A percentile compares a stretch with the other conserved stretches of the same genome.
Evolutionary conservation across 306 rosid genomes (phyloP).

Genomic region (Citrullus mucosospermus): DNA sequence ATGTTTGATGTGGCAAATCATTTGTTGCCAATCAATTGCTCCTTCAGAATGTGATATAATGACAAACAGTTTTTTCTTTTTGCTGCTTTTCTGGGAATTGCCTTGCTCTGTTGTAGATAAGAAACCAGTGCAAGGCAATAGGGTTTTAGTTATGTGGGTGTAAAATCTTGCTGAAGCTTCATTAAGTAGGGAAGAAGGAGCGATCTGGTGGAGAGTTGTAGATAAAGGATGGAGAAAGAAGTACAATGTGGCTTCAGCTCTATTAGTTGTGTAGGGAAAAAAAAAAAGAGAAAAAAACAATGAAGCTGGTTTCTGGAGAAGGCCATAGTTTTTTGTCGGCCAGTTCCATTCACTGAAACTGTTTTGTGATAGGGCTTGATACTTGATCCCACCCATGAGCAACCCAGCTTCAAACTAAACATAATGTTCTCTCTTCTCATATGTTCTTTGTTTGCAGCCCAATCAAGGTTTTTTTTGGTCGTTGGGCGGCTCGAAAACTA

Average conservation of each 20-base stretch:
- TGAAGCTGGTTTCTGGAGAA: conserved; percentile 3
- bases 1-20: not conserved
- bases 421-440: conserved; percentile 1
- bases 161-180: conserved; percentile 4
- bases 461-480: conserved; percentile 26
- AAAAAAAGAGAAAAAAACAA: not conserved
- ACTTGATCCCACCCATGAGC: not conserved
- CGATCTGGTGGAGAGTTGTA: conserved; percentile 1
- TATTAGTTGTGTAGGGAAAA: not conserved
- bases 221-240: not conserved
- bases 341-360: not conserved
- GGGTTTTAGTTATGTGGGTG: not conserved
- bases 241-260: conserved; percentile 6
- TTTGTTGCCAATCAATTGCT: not conserved
- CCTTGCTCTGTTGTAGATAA: conserved; percentile 4
- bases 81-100: not conserved
- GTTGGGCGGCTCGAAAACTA: conserved; percentile 25
- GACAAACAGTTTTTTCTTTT: not conserved
- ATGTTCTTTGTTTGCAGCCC: conserved; percentile 19
- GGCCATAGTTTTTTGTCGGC: conserved; percentile 7
- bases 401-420: conserved; percentile 13
- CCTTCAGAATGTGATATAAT: not conserved
- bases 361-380: not conserved
- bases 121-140: conserved; percentile 3
- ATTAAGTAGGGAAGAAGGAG: not conserved